Evolutionary conservation across 306 rosid species (phyloP).

Genomic region (Pyrus betulifolia): DNA sequence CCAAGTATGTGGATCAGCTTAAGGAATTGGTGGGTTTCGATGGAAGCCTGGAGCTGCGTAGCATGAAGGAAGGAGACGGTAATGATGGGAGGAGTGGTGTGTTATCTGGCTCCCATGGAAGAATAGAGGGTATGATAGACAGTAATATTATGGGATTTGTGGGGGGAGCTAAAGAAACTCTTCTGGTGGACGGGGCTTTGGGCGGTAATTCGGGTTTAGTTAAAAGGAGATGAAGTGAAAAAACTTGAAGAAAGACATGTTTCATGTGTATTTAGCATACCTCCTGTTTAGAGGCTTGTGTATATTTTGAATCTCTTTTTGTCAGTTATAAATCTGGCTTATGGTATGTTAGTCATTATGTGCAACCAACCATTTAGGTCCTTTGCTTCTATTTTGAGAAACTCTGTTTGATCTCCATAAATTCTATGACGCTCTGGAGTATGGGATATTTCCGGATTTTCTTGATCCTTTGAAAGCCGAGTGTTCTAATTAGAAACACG

Average conservation of each 20-base stretch:
- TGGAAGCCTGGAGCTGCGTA: conserved; percentile 9
- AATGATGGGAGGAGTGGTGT: not conserved
- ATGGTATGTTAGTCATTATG: not conserved
- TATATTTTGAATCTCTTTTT: not conserved
- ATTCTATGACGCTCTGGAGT: too few species aligned
- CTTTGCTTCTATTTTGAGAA: not conserved
- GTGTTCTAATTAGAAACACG: too few species aligned
- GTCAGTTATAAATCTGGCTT: not conserved
- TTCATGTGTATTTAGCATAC: not conserved
- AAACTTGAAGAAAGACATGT: not conserved
- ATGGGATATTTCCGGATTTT: too few species aligned
- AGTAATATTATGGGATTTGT: conserved; percentile 29
- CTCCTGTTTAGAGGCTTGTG: not conserved
- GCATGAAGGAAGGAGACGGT: conserved; percentile 5
- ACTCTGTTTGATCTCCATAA: not conserved
- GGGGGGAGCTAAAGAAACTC: conserved; percentile 15
- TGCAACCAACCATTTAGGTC: not conserved
- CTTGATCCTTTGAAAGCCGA: too few species aligned
- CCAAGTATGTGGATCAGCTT: conserved; percentile 49
- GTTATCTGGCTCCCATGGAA: conserved; percentile 12
- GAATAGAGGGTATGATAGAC: conserved; percentile 17
- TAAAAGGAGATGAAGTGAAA: conserved; percentile 33
- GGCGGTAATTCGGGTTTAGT: conserved; percentile 33
- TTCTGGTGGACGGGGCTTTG: conserved; percentile 21
- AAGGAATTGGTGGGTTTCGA: conserved; percentile 36